These are phyloP conservation scores for Radiomyces spectabilis DNA, from an alignment of 192 early-diverging fungal species.

Conservation along the genomic window DNA sequence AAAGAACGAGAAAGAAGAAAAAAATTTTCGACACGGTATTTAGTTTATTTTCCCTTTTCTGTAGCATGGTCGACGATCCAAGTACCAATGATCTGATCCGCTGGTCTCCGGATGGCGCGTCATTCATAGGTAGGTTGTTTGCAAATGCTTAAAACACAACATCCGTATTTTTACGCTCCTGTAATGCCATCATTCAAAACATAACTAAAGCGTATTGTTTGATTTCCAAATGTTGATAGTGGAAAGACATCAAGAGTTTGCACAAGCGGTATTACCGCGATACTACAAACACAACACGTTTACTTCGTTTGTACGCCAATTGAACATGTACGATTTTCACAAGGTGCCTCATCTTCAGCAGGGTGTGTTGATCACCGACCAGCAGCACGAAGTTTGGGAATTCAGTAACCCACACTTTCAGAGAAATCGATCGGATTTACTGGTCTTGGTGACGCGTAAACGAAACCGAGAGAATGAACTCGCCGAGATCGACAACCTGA, in stretches of 20 bases:
- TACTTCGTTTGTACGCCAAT: conserved; percentile 83
- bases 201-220: background rate
- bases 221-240: conserved; percentile 24
- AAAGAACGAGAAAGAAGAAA: background rate
- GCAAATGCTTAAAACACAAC: background rate
- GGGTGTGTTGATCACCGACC: conserved; percentile 74
- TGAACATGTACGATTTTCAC: conserved; percentile 97
- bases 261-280: conserved; percentile 70
- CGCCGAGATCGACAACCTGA: conserved; percentile 31
- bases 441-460: conserved; percentile 84
- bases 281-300: conserved; percentile 94
- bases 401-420: conserved; percentile 90
- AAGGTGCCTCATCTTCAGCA: conserved; percentile 93
- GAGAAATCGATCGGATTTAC: conserved; percentile 80
- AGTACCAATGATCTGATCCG: conserved; percentile 76
- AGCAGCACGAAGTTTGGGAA: conserved; percentile 80
- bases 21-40: background rate
- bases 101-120: conserved; percentile 86
- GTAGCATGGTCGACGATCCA: conserved; percentile 86
- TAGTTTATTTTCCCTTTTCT: background rate
- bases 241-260: conserved; percentile 68
- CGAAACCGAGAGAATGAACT: conserved; percentile 33
- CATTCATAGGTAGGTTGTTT: conserved; percentile 76
- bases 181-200: background rate
- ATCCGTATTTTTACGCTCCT: background rate